A percentile compares a stretch with the other conserved stretches of the same genome.
These are phyloP conservation scores for Amauroascus niger DNA, from an alignment of 2,329 filamentous ascomycete genomes.

Conservation along the genomic window DNA sequence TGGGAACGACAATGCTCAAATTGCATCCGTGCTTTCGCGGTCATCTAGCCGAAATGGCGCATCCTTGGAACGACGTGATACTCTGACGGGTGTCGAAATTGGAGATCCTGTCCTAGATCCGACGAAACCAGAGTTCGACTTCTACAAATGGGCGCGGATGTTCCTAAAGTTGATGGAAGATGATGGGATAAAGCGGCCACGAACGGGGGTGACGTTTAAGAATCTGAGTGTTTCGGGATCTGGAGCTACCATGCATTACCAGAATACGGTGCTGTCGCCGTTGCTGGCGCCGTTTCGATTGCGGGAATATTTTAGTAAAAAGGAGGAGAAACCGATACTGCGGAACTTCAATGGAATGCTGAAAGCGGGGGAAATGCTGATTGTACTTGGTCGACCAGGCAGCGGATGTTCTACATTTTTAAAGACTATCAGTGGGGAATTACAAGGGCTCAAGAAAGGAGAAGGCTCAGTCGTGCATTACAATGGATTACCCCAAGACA, in stretches of 20 bases:
- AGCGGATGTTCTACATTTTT: constrained; percentile 66
- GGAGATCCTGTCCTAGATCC: constrained; percentile 47
- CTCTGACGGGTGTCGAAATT: constrained; percentile 32
- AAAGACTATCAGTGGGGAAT: constrained; percentile 73
- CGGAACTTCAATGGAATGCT: constrained; percentile 46
- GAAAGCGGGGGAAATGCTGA: constrained; percentile 40
- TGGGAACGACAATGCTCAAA: constrained; percentile 13
- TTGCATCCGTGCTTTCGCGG: constrained; percentile 17
- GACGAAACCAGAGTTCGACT: constrained; percentile 42
- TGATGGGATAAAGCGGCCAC: constrained; percentile 46
- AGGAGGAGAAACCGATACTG: constrained; percentile 47
- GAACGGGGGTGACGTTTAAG: constrained; percentile 54
- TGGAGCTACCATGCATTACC: constrained; percentile 57
- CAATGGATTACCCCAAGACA: constrained; percentile 53
- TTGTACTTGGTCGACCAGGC: constrained; percentile 35
- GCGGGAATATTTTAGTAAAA: constrained; percentile 45
- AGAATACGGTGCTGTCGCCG: constrained; percentile 55
- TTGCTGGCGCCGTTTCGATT: constrained; percentile 50
- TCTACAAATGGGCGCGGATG: constrained; percentile 45
- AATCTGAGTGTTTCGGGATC: constrained; percentile 58
- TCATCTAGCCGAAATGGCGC: constrained; percentile 1
- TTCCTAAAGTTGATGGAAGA: constrained; percentile 44
- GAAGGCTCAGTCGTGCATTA: constrained; percentile 68
- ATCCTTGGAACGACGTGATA: constrained; percentile 23
- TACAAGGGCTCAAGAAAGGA: constrained; percentile 65